Percentiles rank a stretch among this genome's conserved stretches.
phyloP scores from a whole-genome alignment of 108 stramenopile species.

The Pseudonitzschia pungens region DNA sequence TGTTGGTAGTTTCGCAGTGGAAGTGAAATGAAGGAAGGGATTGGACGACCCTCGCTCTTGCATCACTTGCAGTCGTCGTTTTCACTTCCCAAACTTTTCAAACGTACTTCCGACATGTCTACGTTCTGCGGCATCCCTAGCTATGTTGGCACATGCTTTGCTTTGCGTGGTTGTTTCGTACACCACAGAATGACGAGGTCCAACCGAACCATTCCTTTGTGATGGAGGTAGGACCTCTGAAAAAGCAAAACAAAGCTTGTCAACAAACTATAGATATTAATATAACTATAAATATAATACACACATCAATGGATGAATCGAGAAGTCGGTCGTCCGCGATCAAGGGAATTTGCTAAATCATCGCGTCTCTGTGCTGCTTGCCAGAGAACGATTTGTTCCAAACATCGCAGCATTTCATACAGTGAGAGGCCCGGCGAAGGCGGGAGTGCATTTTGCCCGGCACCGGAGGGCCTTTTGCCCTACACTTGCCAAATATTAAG shows the following conservation, averaged over 20 bases:
- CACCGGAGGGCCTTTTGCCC: too few species aligned
- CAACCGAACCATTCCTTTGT: constrained; percentile 38
- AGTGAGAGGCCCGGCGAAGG: too few species aligned
- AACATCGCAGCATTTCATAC: too few species aligned
- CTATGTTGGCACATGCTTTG: constrained; percentile 6
- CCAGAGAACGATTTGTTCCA: too few species aligned
- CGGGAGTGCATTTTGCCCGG: too few species aligned
- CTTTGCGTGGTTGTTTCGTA: constrained; percentile 3
- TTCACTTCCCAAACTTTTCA: background rate
- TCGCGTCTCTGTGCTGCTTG: too few species aligned
- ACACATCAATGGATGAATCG: too few species aligned
- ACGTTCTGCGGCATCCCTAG: constrained; percentile 14
- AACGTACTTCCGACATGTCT: background rate
- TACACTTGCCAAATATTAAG: too few species aligned
- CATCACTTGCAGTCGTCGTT: background rate
- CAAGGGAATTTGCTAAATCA: too few species aligned
- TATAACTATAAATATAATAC: too few species aligned
- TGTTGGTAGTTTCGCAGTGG: background rate
- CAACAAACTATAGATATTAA: background rate
- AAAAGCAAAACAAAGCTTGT: constrained; percentile 8
- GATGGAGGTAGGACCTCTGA: constrained; percentile 44
- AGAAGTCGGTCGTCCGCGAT: too few species aligned
- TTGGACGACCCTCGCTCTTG: constrained; percentile 2
- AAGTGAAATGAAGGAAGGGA: constrained; percentile 1
- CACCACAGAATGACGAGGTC: constrained; percentile 43